These are phyloP conservation scores for Cyclanthera cordifolia DNA, from an alignment of 306 rosid genomes.

Conservation along the genomic window DNA sequence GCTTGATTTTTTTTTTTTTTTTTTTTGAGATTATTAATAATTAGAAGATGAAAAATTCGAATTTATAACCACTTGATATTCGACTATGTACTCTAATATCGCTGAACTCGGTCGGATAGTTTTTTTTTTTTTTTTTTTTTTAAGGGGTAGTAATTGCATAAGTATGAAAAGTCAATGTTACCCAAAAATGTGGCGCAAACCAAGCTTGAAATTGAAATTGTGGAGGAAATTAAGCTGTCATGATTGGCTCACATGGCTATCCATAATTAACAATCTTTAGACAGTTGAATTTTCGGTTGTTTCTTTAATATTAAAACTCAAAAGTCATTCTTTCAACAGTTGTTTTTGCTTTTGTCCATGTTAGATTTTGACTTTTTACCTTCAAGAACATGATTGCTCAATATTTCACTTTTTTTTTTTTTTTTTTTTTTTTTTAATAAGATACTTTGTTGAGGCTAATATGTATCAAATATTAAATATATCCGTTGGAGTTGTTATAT, in stretches of 20 bases:
- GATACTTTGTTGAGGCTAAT: no score
- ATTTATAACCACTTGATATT: no score
- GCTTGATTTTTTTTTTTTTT: no score
- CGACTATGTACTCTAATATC: no score
- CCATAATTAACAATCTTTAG: background rate
- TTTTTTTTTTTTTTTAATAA: no score
- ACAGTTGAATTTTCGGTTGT: background rate
- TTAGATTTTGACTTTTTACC: background rate
- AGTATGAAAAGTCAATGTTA: background rate
- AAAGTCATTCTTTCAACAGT: slow-evolving; percentile 1
- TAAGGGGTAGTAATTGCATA: background rate
- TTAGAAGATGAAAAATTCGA: no score
- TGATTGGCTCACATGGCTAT: slow-evolving; percentile 14
- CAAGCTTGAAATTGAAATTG: background rate
- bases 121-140: background rate
- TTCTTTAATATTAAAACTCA: background rate
- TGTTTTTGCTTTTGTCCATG: background rate
- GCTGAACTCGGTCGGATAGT: no score
- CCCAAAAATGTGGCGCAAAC: slow-evolving; percentile 8
- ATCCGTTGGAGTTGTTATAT: no score
- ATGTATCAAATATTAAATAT: no score
- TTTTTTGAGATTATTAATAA: no score
- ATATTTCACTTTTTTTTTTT: no score
- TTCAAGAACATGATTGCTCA: background rate
- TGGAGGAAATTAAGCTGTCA: background rate